Conservation (phyloP, 805 yeast species). For the Barnettozyma californica region DNA sequence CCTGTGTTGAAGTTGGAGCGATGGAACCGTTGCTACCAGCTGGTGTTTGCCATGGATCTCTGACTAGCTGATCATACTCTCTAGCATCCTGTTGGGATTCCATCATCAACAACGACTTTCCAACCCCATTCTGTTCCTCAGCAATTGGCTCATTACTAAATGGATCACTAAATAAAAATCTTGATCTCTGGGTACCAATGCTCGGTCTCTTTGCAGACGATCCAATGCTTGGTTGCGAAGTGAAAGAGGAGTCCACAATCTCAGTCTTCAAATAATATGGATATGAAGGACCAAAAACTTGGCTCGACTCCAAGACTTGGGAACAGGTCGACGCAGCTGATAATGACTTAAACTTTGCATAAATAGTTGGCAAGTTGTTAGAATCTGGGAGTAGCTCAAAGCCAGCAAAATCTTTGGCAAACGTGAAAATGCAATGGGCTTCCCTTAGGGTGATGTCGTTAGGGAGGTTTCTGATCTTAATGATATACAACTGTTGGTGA, state of each 20-base stretch:
- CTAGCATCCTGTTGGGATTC: constrained; percentile 32
- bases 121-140: constrained; percentile 29
- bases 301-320: constrained; percentile 34
- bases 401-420: constrained; percentile 57
- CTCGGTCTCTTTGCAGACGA: constrained; percentile 44
- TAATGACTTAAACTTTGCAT: constrained; percentile 41
- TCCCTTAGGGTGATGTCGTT: constrained; percentile 60
- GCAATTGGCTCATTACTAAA: constrained; percentile 31
- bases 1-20: constrained; percentile 9
- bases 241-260: constrained; percentile 29
- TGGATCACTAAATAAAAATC: constrained; percentile 68
- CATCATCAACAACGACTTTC: constrained; percentile 37
- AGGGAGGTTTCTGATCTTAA: constrained; percentile 55
- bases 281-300: constrained; percentile 45
- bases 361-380: constrained; percentile 31
- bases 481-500: constrained; percentile 17
- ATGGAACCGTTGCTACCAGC: constrained; percentile 2
- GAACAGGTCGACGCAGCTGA: constrained; percentile 40
- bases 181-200: constrained; percentile 54
- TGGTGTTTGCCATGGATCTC: constrained; percentile 37
- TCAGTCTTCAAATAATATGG: constrained; percentile 38
- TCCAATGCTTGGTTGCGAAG: constrained; percentile 15
- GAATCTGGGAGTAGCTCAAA: constrained; percentile 41
- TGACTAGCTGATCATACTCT: constrained; percentile 37
- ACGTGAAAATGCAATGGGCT: constrained; percentile 59